Evolutionary conservation across 371 early-diverging fungal genomes (phyloP).

Genomic region (Rhizopus sp.): DNA sequence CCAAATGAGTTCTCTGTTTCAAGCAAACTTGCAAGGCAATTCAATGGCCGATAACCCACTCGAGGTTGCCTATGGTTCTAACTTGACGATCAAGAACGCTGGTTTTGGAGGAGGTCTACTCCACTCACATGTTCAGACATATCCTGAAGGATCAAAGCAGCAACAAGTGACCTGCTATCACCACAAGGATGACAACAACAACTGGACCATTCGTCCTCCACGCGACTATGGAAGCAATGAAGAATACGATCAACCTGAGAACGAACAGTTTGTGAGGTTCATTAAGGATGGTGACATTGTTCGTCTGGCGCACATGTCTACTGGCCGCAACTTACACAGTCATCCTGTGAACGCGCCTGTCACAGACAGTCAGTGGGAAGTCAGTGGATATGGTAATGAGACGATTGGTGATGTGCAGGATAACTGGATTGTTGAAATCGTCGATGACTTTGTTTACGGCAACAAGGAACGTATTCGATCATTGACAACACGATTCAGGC

Average conservation of each 20-base stretch:
- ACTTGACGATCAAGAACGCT: conserved; percentile 87
- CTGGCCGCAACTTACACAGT: conserved; percentile 83
- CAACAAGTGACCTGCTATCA: conserved; percentile 99
- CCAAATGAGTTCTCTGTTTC: conserved; percentile 98
- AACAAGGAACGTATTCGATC: conserved; percentile 63
- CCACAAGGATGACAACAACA: conserved; percentile 97
- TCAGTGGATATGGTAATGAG: conserved; percentile 81
- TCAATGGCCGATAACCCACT: conserved; percentile 81
- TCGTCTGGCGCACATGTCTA: conserved; percentile 78
- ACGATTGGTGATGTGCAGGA: conserved; percentile 81
- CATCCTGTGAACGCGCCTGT: conserved; percentile 86
- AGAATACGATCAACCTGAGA: conserved; percentile 37
- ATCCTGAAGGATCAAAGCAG: conserved; percentile 92
- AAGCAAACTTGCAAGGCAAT: conserved; percentile 90
- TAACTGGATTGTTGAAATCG: conserved; percentile 90
- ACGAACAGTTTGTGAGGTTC: conserved; percentile 53
- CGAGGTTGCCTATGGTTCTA: conserved; percentile 94
- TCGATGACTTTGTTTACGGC: conserved; percentile 59
- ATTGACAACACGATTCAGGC: conserved; percentile 86
- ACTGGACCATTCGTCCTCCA: conserved; percentile 76
- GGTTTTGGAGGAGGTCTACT: conserved; percentile 94
- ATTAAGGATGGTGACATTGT: conserved; percentile 83
- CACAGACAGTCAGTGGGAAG: conserved; percentile 83
- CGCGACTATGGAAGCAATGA: conserved; percentile 30
- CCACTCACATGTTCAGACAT: conserved; percentile 97